phyloP scores from a whole-genome alignment of 768 basidiomycete species.

The Phylloporus arenicola region DNA sequence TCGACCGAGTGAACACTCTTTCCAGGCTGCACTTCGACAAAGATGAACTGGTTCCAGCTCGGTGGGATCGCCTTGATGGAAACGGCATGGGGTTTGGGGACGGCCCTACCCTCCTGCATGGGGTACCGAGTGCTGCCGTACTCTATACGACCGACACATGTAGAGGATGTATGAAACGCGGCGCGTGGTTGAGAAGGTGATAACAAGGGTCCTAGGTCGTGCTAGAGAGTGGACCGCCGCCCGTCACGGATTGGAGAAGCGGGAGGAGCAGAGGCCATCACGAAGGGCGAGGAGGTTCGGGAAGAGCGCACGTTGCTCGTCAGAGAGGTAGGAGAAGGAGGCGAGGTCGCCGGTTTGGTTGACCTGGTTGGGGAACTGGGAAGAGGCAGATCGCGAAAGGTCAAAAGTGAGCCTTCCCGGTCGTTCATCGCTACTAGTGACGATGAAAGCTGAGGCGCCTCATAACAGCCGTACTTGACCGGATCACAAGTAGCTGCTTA shows the following conservation, averaged over 20 bases:
- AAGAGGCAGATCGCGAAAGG: no score
- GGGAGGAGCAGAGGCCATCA: slow-evolving; percentile 82
- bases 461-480: no score
- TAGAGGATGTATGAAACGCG: slow-evolving; percentile 96
- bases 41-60: slow-evolving; percentile 85
- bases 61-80: slow-evolving; percentile 69
- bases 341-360: slow-evolving; percentile 97
- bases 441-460: no score
- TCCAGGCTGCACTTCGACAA: slow-evolving; percentile 92
- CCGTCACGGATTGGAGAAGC: slow-evolving; percentile 84
- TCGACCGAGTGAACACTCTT: slow-evolving; percentile 95
- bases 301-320: slow-evolving; percentile 71
- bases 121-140: slow-evolving; percentile 97
- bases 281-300: slow-evolving; percentile 77
- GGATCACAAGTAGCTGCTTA: not conserved
- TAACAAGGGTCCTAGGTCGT: slow-evolving; percentile 92
- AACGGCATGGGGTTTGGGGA: slow-evolving; percentile 58
- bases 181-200: slow-evolving; percentile 95
- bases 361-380: no score
- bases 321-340: slow-evolving; percentile 81
- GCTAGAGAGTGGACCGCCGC: slow-evolving; percentile 88
- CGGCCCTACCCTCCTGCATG: slow-evolving; percentile 49
- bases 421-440: no score
- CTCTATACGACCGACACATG: slow-evolving; percentile 66
- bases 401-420: no score